Evolutionary conservation across 225 moss, liverwort and hornwort species (phyloP).

Genomic region (Antitrichia curtipendula): DNA sequence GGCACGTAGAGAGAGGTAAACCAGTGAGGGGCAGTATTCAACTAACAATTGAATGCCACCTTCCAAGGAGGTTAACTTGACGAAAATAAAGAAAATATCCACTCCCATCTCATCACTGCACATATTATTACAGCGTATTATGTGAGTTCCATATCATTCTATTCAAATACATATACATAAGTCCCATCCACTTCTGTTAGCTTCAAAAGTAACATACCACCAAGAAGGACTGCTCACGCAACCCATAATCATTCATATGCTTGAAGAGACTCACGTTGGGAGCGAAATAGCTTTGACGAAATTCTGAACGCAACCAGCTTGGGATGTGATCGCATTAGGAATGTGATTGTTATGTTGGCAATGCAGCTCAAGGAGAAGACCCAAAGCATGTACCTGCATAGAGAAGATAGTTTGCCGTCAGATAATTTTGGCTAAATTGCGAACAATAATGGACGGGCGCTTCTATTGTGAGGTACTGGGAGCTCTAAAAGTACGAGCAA

Average conservation of each 20-base stretch:
- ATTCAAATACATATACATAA: background rate
- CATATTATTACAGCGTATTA: background rate
- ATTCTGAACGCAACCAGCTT: slow-evolving; percentile 40
- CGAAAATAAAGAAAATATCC: slow-evolving; percentile 46
- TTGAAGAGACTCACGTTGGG: slow-evolving; percentile 27
- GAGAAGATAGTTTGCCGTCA: background rate
- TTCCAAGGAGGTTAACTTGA: slow-evolving; percentile 52
- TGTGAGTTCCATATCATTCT: background rate
- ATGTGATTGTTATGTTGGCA: slow-evolving; percentile 25
- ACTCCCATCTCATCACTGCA: slow-evolving; percentile 53
- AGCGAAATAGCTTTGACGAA: slow-evolving; percentile 33
- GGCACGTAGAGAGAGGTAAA: slow-evolving; percentile 25
- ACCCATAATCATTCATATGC: background rate
- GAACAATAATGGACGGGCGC: background rate
- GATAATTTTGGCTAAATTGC: background rate
- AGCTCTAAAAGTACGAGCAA: background rate
- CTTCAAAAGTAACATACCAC: background rate
- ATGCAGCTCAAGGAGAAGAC: slow-evolving; percentile 64
- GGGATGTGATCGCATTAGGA: slow-evolving; percentile 43
- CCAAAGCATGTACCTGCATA: slow-evolving; percentile 55
- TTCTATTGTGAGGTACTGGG: background rate
- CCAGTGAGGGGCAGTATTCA: slow-evolving; percentile 27
- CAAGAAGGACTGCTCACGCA: background rate
- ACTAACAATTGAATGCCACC: slow-evolving; percentile 40
- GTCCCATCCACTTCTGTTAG: background rate